Base-by-base conservation (phyloP, 352 stramenopile genomes). In the Globisporangium cylindrosporum region DNA sequence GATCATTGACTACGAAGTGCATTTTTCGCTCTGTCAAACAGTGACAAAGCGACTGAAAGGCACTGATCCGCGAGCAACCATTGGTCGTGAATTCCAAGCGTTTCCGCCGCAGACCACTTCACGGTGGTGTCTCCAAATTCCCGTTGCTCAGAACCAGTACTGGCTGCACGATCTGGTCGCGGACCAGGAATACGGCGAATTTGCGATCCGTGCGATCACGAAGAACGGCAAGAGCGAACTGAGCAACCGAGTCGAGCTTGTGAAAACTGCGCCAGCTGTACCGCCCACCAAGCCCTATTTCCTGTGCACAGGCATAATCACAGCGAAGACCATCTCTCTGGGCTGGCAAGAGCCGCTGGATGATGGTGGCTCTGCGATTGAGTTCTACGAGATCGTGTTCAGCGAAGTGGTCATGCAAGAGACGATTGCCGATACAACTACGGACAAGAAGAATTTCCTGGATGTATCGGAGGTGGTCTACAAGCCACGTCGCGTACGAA, bases 381-480 rank as follows among this genome's bases (percentile, higher is more conserved):
- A 85, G 25, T 84, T 91, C 53, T 93, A 92, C 24, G 82, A 93
- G 46, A 75, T 92, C 10, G 69, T 77, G 4, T 93, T 92, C 56
- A 68, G 73, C 0, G 82, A 91, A 65, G 82, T 81, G 4, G 60
- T 89, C 3, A 86, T 92, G 65, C 75, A 84, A 43, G 80, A 91
- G 14, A 81, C 83, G 18, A 55, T 66, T 9, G 61, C 66, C 2
- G 54, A 70, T 29, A 51, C 65, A 25, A 57, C 41, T 20, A 67
- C 63, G 1, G 66, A 77, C 49, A 62, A 58, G 7, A 77, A 81
- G 51, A 79, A 75, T 4, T 82, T 80, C 49, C 69, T 92, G 4
- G 70, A 92, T 49, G 76, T 89, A 1, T 86, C 81, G 0, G 80
- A 88, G 24, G 70, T 90, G 24, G 73, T 80, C 20, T 92, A 90